Evolutionary conservation across 148 eudicot species (phyloP), one percentile per base, ranked within the genome.

Genomic region (Nepenthes mirabilis): DNA sequence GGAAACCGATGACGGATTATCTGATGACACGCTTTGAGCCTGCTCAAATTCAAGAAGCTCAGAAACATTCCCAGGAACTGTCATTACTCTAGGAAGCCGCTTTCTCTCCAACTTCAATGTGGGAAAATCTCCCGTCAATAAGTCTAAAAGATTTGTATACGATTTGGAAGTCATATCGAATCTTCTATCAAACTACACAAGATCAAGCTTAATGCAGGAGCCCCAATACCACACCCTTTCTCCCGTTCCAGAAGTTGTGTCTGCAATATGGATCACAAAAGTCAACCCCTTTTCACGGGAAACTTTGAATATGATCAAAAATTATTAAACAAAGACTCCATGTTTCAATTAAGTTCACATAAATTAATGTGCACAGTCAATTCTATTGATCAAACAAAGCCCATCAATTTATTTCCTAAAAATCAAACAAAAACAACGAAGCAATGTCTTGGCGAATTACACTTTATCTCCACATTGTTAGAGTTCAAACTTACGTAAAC

Each of bases 61-160:
- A 63, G 64, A 72, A 3, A 72, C 60, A 49, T 72, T 77, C 13
- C 80, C 77, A 48, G 80, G 80, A 32, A 72, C 74, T 1, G 80
- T 72, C 74, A 68, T 77, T 33, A 72, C 74, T 66, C 80, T 77
- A 54, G 71, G 55, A 33, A 69, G 49, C 9, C 68, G 34, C 58
- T 55, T 77, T 68, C 57, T 50, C 62, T 72, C 74, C 47, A 54
- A 59, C 52, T 69, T 69, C 77, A 69, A 47, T 7, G 67, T 37
- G 9, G 73, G 80, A 43, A 69, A 65, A 55, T 72, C 74, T 50
- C 80, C 80, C 0, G 74, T 72, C 11, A 76, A 10, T 56, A 77
- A 59, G 56, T 77, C 80, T 5, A 77, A 35, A 33, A 77, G 62
- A 77, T 77, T 77, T 9, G 80, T 65, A 59, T 77, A 72, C 13